Evolutionary conservation across 495 filamentous ascomycete genomes (phyloP).

Genomic region (Penicilliopsis zonata): DNA sequence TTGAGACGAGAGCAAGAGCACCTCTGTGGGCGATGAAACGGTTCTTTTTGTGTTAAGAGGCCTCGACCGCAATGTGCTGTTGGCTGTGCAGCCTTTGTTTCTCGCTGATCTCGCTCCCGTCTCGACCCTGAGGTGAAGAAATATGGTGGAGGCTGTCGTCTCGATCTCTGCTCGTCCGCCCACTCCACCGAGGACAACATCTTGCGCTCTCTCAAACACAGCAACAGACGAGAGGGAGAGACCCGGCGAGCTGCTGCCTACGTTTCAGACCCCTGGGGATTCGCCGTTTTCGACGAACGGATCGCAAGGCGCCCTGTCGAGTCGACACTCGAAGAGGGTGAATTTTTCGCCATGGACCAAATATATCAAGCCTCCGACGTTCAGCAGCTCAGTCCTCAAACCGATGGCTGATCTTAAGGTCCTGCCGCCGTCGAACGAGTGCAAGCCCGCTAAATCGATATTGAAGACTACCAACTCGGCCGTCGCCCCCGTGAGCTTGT

Average conservation of each 20-base stretch:
- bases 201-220: conserved; percentile 20
- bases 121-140: conserved; percentile 15
- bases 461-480: conserved; percentile 53
- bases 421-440: conserved; percentile 47
- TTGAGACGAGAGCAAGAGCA: conserved; percentile 3
- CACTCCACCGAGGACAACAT: conserved; percentile 50
- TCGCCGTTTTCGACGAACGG: conserved; percentile 33
- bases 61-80: conserved; percentile 22
- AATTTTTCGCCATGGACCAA: conserved; percentile 63
- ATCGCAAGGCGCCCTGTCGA: conserved; percentile 21
- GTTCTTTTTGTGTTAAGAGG: conserved; percentile 3
- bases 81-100: too few relatives aligned
- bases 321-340: conserved; percentile 52
- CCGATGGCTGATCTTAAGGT: conserved; percentile 31
- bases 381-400: conserved; percentile 30
- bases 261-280: conserved; percentile 33
- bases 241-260: conserved; percentile 17
- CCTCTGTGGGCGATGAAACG: conserved; percentile 4
- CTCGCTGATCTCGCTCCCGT: conserved; percentile 6
- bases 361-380: conserved; percentile 49
- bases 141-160: conserved; percentile 41
- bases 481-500: conserved; percentile 21
- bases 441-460: conserved; percentile 71
- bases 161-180: conserved; percentile 43
- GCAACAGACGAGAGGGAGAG: conserved; percentile 15